A percentile compares a stretch with the other conserved stretches of the same genome.
Conservation (phyloP, 2,329 filamentous ascomycete genomes). For the Penicillium sp. region DNA sequence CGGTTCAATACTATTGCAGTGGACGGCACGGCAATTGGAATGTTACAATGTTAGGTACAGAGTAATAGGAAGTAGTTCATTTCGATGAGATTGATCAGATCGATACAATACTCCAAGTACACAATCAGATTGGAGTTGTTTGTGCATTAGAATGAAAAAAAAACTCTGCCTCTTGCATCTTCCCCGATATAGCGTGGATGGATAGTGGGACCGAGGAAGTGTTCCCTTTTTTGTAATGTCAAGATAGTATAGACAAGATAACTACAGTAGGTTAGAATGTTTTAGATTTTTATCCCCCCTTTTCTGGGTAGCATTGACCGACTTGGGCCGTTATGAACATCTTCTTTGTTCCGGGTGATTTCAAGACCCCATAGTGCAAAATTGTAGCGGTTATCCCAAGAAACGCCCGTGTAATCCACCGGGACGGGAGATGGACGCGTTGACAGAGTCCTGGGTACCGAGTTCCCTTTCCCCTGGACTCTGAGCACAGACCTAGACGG, state of each 20-base stretch:
- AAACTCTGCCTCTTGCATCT: constrained; percentile 1
- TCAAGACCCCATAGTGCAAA: neutral
- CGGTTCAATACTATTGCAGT: neutral
- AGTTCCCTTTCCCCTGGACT: constrained; percentile 20
- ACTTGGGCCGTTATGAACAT: neutral
- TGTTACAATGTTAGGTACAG: neutral
- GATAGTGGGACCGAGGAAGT: neutral
- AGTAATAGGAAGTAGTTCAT: neutral
- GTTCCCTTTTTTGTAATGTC: neutral
- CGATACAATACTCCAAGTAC: constrained; percentile 1
- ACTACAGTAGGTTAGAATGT: neutral
- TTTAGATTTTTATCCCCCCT: neutral
- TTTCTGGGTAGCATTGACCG: neutral
- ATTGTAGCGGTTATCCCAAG: neutral
- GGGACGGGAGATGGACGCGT: constrained; percentile 23
- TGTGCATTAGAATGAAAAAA: neutral
- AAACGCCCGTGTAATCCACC: constrained; percentile 8
- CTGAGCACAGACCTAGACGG: constrained; percentile 8
- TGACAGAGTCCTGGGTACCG: constrained; percentile 23
- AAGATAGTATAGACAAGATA: neutral
- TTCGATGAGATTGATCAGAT: constrained; percentile 9
- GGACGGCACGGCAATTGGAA: constrained; percentile 1
- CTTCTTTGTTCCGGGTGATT: constrained; percentile 1
- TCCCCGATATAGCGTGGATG: constrained; percentile 9
- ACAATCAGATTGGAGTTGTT: constrained; percentile 2